Conservation (phyloP, 2,329 filamentous ascomycete genomes). For the Cladophialophora yegresii region DNA sequence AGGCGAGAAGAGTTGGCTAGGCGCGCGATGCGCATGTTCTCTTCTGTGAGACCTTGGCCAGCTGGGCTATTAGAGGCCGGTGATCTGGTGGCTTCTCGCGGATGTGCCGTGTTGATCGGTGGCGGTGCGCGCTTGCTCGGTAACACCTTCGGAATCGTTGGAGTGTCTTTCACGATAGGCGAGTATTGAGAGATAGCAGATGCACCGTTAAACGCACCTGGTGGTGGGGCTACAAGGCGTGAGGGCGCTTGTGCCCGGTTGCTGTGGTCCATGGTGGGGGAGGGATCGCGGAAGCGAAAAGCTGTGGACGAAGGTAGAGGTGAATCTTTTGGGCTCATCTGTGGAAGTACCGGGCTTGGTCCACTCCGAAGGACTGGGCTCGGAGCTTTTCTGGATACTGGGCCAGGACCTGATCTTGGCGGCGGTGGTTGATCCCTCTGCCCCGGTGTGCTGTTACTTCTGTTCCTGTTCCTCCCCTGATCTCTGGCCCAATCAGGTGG, state of each 20-base stretch:
- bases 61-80: conserved; percentile 19
- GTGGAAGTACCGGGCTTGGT: conserved; percentile 15
- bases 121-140: conserved; percentile 22
- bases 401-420: conserved; percentile 25
- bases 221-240: conserved; percentile 30
- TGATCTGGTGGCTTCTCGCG: conserved; percentile 8
- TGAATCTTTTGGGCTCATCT: conserved; percentile 1
- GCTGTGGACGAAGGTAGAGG: conserved; percentile 12
- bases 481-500: conserved; percentile 20
- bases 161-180: conserved; percentile 35
- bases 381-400: conserved; percentile 16
- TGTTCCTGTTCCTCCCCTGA: conserved; percentile 12
- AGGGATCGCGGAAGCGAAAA: conserved; percentile 32
- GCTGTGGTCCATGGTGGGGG: conserved; percentile 31
- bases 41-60: conserved; percentile 26
- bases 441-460: conserved; percentile 25
- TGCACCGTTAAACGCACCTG: conserved; percentile 35
- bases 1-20: conserved; percentile 33
- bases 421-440: conserved; percentile 22
- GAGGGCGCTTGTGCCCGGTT: conserved; percentile 33
- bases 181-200: conserved; percentile 37
- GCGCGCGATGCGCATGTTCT: conserved; percentile 35
- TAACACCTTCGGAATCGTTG: conserved; percentile 2
- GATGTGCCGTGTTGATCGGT: conserved; percentile 27
- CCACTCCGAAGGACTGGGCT: conserved; percentile 24